Conservation (phyloP, 2,329 filamentous ascomycete species). For the Dactylonectria macrodidyma region DNA sequence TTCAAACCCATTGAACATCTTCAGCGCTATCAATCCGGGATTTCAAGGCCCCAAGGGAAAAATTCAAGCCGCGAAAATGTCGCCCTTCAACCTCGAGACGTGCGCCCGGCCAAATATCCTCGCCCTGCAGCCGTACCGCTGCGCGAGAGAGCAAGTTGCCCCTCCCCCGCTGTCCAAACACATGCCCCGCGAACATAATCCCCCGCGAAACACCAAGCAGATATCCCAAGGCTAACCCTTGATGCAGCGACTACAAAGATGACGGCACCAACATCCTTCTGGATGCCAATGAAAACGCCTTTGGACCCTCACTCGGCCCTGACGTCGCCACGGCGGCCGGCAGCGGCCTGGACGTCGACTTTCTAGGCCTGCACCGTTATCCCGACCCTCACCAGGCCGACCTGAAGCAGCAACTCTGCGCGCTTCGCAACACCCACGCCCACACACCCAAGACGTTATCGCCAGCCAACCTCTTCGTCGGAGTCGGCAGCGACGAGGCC, state of each 20-base stretch:
- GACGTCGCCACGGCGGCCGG: constrained; percentile 54
- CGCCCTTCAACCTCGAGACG: constrained; percentile 79
- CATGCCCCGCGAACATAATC: constrained; percentile 26
- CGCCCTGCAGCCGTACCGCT: constrained; percentile 83
- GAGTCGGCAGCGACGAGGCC: constrained; percentile 96
- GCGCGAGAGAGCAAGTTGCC: constrained; percentile 80
- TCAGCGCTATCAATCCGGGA: neutral
- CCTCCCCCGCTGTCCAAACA: constrained; percentile 27
- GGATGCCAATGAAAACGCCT: constrained; percentile 98
- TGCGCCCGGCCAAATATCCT: constrained; percentile 86
- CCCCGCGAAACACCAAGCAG: too few relatives aligned
- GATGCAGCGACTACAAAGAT: constrained; percentile 94
- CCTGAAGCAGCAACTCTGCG: constrained; percentile 89
- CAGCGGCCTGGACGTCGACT: constrained; percentile 70
- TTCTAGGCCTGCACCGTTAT: constrained; percentile 90
- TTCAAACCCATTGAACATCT: constrained; percentile 9
- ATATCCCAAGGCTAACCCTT: constrained; percentile 33
- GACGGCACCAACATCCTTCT: constrained; percentile 96
- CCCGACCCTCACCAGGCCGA: constrained; percentile 94
- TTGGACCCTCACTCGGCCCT: constrained; percentile 81
- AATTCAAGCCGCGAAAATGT: constrained; percentile 57
- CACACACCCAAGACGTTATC: constrained; percentile 82
- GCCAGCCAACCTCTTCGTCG: constrained; percentile 91
- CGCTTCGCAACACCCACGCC: constrained; percentile 86
- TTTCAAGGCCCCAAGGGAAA: neutral